A percentile compares a stretch with the other conserved stretches of the same genome.
These are phyloP conservation scores for Helianthus tuberosus DNA, from an alignment of 129 eudicot species.

Conservation along the genomic window DNA sequence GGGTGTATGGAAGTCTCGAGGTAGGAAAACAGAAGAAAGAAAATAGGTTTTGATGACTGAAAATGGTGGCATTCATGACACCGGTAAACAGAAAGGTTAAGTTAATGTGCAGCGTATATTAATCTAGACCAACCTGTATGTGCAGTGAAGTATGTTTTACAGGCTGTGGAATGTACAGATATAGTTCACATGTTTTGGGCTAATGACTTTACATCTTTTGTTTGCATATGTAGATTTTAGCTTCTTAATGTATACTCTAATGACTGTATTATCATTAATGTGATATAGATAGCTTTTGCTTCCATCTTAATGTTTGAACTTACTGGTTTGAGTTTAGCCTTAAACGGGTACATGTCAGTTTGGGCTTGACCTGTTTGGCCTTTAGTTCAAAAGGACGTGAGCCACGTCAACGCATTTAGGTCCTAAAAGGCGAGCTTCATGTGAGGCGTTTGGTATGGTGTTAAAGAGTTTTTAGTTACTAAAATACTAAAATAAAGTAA, in stretches of 20 bases:
- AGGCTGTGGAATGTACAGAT: constrained; percentile 48
- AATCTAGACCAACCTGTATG: constrained; percentile 14
- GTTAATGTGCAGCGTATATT: constrained; percentile 9
- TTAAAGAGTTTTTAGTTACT: background rate
- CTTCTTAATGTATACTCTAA: constrained; percentile 33
- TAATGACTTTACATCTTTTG: constrained; percentile 26
- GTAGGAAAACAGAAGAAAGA: constrained; percentile 46
- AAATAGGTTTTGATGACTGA: constrained; percentile 37
- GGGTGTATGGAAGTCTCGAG: constrained; percentile 66
- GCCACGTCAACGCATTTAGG: background rate
- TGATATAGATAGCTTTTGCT: constrained; percentile 19
- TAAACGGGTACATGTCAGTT: background rate
- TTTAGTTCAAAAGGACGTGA: background rate
- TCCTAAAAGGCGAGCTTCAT: background rate
- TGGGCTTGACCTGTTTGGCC: background rate
- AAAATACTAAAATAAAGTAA: background rate
- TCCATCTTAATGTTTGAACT: background rate
- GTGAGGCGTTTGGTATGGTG: background rate
- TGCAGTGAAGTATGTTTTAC: constrained; percentile 29
- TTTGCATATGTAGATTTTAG: constrained; percentile 33
- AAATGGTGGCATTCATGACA: constrained; percentile 22
- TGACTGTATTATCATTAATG: constrained; percentile 20
- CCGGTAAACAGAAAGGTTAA: constrained; percentile 19
- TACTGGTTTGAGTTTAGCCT: too few relatives aligned
- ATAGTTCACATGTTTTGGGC: constrained; percentile 34